Evolutionary conservation across 805 yeast genomes (phyloP).

Genomic region (Candida yuanshanica): DNA sequence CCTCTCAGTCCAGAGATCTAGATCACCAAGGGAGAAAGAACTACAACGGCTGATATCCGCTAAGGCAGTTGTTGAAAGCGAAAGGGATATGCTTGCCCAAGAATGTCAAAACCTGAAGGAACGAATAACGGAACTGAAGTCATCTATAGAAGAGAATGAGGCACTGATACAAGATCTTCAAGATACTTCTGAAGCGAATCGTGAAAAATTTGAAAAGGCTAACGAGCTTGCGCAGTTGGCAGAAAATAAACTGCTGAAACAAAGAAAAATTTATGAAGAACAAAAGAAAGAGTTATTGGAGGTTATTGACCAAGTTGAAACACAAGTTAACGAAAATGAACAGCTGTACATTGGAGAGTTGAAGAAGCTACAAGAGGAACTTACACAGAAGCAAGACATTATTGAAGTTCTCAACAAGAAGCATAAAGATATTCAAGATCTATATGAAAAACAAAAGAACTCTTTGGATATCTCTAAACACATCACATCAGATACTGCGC

Average conservation of each 20-base stretch:
- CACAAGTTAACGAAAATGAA: conserved; percentile 52
- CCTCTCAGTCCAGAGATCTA: not conserved
- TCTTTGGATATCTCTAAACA: conserved; percentile 22
- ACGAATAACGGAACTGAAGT: conserved; percentile 21
- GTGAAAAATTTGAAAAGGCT: conserved; percentile 9
- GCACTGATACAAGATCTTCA: conserved; percentile 11
- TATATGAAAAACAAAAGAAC: conserved; percentile 12
- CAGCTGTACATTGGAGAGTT: conserved; percentile 41
- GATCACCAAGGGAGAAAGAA: conserved; percentile 13
- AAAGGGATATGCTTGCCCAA: conserved; percentile 37
- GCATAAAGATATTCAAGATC: conserved; percentile 14
- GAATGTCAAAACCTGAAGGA: conserved; percentile 25
- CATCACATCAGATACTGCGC: conserved; percentile 27
- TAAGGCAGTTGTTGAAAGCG: conserved; percentile 16
- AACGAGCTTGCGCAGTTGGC: conserved; percentile 11
- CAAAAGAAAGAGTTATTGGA: conserved; percentile 57
- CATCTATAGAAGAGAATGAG: conserved; percentile 9
- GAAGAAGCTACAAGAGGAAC: conserved; percentile 28
- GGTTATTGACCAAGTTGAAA: conserved; percentile 49
- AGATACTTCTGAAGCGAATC: conserved; percentile 5
- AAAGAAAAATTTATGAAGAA: conserved; percentile 40
- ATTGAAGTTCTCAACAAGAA: conserved; percentile 20
- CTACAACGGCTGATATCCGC: conserved; percentile 14
- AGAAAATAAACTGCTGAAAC: conserved; percentile 43
- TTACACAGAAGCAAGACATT: conserved; percentile 22